Base-by-base conservation (phyloP, 2,329 filamentous ascomycete species). In the Balansia obtecta region DNA sequence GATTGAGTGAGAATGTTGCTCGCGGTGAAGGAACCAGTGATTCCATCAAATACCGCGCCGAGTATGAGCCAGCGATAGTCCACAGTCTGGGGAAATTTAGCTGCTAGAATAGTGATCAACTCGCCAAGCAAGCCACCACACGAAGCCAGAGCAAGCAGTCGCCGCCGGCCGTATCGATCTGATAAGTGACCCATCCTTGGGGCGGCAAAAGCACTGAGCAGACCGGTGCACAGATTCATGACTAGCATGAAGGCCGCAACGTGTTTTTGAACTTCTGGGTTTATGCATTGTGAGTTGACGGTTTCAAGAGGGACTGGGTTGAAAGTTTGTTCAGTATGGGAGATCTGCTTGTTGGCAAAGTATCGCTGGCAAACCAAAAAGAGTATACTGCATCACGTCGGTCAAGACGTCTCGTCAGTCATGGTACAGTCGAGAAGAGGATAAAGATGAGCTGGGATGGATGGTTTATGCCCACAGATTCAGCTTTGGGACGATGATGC, bases 1-100 rank as follows among this genome's bases (percentile, higher is more conserved):
- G 91, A 88, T 64, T 94, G 84, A 20, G 81, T 83, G 52, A 95
- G 71, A 18, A 84, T 71, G 44, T 85, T 85, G 30, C 84, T 85
- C 0, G 88, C 80, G 1, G 89, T 95, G 63, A 96, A 95, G 0
- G 90, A 95, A 8, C 93, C 93, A 10, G 82, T 82, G 5, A 95
- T 61, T 4, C 93, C 93, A 61, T 98, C 93, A 44, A 90, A 73
- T 10, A 86, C 72, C 37, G 83, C 79, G 10, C 88, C 88, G 1
- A 91, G 64, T 6, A 97, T 70, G 20, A 98, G 71, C 78, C 87
- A 86, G 50, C 85, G 82, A 59, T 95, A 87, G 54, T 84, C 77
- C 47, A 95, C 70, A 0, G 68, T 68, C 11, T 89, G 80, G 0
- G 89, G 85, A 57, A 80, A 89, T 54, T 76, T 84, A 22, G 83